Evolutionary conservation across 1,139 yeast species (phyloP), one percentile per base, ranked within the genome.

Genomic region (Yarrowia galli): DNA sequence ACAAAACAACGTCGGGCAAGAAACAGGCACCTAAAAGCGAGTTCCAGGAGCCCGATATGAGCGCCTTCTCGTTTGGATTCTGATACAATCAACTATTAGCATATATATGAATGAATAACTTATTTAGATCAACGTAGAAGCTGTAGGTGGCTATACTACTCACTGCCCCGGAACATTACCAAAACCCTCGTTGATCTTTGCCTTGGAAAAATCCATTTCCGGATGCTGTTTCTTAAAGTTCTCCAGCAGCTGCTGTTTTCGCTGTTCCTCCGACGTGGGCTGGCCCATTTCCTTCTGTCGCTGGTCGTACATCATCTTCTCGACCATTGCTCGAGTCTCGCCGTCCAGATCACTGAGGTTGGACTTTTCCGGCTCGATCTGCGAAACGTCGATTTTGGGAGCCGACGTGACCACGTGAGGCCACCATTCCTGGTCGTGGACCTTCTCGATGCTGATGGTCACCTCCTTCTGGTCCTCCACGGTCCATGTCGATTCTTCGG

Each of bases 21-120:
- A 25, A 25, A 20, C 86, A 89, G 1, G 75, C 77, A 1, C 88
- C 91, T 5, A 83, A 85, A 0, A 79, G 82, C 3, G 87, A 85
- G 46, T 88, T 88, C 75, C 85, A 83, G 71, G 96, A 89, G 75
- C 93, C 93, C 0, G 95, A 89, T 74, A 89, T 89, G 95, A 87
- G 91, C 74, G 84, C 92, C 0, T 89, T 89, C 74, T 83, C 83
- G 69, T 89, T 89, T 77, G 90, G 89, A 0, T 82, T 81, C 69
- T 83, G 67, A 61, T 16, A 9, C n/a, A 18, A 10, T 51, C 13
- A 18, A 3, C 9, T 28, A 13, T 16, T 36, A 28, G 36, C 32
- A 46, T 25, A 25, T 46, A 46, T 28, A 22, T n/a, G 20, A 23
- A 32, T 35, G 40, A 61, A 32, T 46, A 38, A 63, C 22, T 58